Base-by-base conservation (phyloP, 1,139 yeast genomes). In the Debaryomyces singareniensis region DNA sequence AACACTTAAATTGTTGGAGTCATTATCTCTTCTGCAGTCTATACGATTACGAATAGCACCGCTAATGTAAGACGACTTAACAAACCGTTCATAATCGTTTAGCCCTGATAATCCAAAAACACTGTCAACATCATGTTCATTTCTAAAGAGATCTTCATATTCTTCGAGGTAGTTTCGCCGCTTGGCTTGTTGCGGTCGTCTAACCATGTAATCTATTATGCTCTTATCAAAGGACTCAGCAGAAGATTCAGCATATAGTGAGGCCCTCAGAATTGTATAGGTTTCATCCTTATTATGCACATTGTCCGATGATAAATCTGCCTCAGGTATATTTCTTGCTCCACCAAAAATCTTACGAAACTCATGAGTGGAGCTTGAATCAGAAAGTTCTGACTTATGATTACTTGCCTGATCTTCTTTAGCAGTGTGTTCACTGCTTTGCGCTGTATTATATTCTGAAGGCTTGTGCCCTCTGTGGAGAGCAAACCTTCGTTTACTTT, bases 21-120 rank as follows among this genome's bases (percentile, higher is more conserved):
- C 29, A 31, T 31, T 12, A 26, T 39, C 27, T 26, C 28, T 33
- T 13, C 32, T 36, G 9, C 7, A 18, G 11, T 36, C 34, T 5
- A 48, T 35, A 34, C 49, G 44, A 4, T 49, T 38, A 22, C 47
- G 49, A 15, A 65, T 61, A 9, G 33, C 29, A 29, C 65, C 65
- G 36, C 65, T 58, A 14, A 65, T 33, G 29, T 58, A 58, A 4
- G 67, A 55, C 45, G 59, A 58, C 33, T 55, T 56, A 6, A 62
- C 53, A 36, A 55, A 66, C 31, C 42, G 50, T 28, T 44, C 46
- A 42, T 55, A 66, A 39, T 66, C 72, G 34, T 61, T 64, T 24
- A 65, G 39, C 10, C 49, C 37, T 1, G 67, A 55, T n/a, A 65
- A 43, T 4, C 49, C 49, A 36, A 66, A 63, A 2, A 61, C 46